Evolutionary conservation across 208 protist genomes (phyloP), one percentile per base, ranked within the genome.

Genomic region (Acanthamoeba lugdunensis): DNA sequence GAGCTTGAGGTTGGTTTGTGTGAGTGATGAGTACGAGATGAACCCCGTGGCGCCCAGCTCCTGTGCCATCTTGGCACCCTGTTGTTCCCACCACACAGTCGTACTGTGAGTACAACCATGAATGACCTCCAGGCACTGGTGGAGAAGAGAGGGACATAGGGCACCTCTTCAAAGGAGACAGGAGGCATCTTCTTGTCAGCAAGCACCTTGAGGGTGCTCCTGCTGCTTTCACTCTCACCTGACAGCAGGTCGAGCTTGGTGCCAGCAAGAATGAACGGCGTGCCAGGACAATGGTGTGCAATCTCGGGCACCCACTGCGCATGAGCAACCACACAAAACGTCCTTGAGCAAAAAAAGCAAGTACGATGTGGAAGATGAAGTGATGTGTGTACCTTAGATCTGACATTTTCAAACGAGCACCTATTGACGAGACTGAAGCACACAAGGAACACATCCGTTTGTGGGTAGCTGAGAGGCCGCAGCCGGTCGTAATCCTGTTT

Each of bases 21-120:
- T 98, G 16, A 97, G 94, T 5, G 98, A 98, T 61, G 95, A 97
- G 95, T 97, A 98, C 90, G 98, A 97, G 21, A 98, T 75, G 94
- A 98, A 98, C n/a, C 96, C 95, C 11, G 95, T 75, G 28, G 97
- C 97, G 45, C 93, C 87, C 61, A 98, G 97, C 56, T 97, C 93
- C n/a, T 97, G 93, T 14, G 94, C 95, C 79, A 98, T 92, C 65
- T 93, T 41, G 23, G 95, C 37, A 52, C 96, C 97, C 37, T 41
- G 37, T 41, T 41, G 37, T 41, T 41, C 37, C 37, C 37, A 41
- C 3, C 37, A 41, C 37, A 41, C 37, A 41, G 37, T 41, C 37
- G 37, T 41, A 41, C 37, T 41, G 37, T 41, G 37, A 41, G 37
- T 41, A 41, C 1, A 41, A 41, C 1, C 37, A 4, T 41, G 37